Conservation (phyloP, 257 asterid species). For the Ocimum tenuiflorum region DNA sequence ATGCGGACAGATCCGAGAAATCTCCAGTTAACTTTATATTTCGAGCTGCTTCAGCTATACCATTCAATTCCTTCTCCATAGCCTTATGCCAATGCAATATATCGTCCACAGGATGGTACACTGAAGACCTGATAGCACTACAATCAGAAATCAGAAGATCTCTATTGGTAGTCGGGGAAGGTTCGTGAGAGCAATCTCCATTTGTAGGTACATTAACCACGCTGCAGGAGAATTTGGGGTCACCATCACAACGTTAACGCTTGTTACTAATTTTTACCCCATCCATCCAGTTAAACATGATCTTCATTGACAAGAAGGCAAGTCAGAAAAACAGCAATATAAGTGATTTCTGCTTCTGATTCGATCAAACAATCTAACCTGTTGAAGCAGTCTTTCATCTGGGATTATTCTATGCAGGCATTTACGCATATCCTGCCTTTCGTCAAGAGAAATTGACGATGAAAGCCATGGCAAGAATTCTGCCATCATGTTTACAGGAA, state of each 20-base stretch:
- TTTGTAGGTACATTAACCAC: conserved; percentile 28
- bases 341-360: conserved; percentile 10
- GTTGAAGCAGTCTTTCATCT: conserved; percentile 76
- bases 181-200: conserved; percentile 44
- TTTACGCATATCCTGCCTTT: conserved; percentile 77
- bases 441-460: conserved; percentile 74
- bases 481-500: conserved; percentile 98
- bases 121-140: conserved; percentile 24
- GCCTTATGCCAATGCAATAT: conserved; percentile 94
- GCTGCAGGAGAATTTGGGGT: conserved; percentile 28
- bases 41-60: conserved; percentile 83
- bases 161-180: conserved; percentile 32
- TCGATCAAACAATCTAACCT: conserved; percentile 43
- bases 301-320: conserved; percentile 40
- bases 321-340: conserved; percentile 31
- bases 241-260: conserved; percentile 63
- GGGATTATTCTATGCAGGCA: conserved; percentile 84
- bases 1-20: conserved; percentile 72
- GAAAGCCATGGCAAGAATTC: conserved; percentile 99
- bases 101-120: conserved; percentile 64
- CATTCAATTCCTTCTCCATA: conserved; percentile 73
- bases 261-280: conserved; percentile 60
- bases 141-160: conserved; percentile 34
- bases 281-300: conserved; percentile 96
- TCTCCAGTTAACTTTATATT: conserved; percentile 71